Percentiles rank a stretch among this genome's conserved stretches.
Evolutionary conservation across 768 basidiomycete species (phyloP).

Genomic region (Mycena polygramma): DNA sequence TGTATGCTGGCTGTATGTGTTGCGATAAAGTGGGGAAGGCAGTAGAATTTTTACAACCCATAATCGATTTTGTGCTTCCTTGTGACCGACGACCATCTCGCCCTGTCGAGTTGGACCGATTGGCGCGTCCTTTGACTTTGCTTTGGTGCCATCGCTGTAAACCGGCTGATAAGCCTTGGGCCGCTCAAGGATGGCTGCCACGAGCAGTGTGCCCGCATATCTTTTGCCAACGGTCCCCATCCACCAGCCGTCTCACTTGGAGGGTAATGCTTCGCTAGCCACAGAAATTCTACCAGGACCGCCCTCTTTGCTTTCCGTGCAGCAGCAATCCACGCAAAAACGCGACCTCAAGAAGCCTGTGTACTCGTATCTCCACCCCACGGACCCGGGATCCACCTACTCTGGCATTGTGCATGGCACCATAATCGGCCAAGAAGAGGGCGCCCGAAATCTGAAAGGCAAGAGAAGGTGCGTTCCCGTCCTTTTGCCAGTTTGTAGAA

Average conservation of each 20-base stretch:
- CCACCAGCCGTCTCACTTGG: slow-evolving; percentile 83
- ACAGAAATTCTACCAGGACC: slow-evolving; percentile 94
- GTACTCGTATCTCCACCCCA: slow-evolving; percentile 84
- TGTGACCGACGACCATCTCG: slow-evolving; percentile 27
- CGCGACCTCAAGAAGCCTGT: slow-evolving; percentile 86
- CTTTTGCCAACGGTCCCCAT: slow-evolving; percentile 80
- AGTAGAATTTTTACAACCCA: background rate
- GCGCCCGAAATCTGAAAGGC: slow-evolving; percentile 80
- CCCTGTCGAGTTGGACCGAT: slow-evolving; percentile 13
- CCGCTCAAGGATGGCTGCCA: slow-evolving; percentile 71
- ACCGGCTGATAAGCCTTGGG: slow-evolving; percentile 31
- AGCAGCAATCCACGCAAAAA: slow-evolving; percentile 74
- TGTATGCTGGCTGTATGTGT: background rate
- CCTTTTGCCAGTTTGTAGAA: slow-evolving; percentile 26
- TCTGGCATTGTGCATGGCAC: slow-evolving; percentile 80
- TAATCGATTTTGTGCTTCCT: slow-evolving; percentile 27
- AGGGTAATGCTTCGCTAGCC: slow-evolving; percentile 85
- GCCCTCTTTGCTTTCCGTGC: slow-evolving; percentile 78
- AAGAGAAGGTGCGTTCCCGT: slow-evolving; percentile 77
- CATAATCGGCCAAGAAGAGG: slow-evolving; percentile 72
- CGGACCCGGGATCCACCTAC: slow-evolving; percentile 92
- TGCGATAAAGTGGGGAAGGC: background rate
- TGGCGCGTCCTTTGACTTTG: slow-evolving; percentile 27
- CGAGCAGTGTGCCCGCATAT: slow-evolving; percentile 78
- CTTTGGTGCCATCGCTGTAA: slow-evolving; percentile 27